Evolutionary conservation across 78 protist species (phyloP).

Genomic region (Bigelowiella natans): DNA sequence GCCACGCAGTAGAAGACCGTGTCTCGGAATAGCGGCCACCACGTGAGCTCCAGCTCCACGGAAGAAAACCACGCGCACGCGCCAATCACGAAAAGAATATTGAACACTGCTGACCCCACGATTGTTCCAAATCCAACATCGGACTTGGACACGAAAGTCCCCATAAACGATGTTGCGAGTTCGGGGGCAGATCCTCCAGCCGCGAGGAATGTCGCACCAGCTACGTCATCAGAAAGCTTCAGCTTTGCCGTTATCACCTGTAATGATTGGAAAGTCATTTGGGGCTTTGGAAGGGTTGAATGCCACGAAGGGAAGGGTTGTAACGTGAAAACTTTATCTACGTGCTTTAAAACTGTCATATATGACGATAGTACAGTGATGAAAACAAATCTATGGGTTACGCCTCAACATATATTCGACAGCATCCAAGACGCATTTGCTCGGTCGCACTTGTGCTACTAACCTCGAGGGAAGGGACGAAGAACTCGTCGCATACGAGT

Average conservation of each 20-base stretch:
- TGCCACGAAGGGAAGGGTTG: too few relatives aligned
- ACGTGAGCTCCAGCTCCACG: neutral
- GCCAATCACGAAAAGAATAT: slow-evolving; percentile 30
- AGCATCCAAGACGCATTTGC: too few relatives aligned
- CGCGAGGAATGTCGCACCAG: slow-evolving; percentile 48
- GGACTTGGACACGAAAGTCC: neutral
- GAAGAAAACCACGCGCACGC: slow-evolving; percentile 7
- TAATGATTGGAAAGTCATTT: too few relatives aligned
- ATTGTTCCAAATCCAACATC: slow-evolving; percentile 35
- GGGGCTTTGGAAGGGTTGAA: too few relatives aligned
- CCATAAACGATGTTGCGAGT: slow-evolving; percentile 28
- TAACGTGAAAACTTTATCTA: too few relatives aligned
- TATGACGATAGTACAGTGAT: too few relatives aligned
- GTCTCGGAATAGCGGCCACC: neutral
- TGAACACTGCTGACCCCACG: slow-evolving; percentile 41
- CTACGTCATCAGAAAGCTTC: slow-evolving; percentile 32
- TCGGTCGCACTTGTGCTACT: too few relatives aligned
- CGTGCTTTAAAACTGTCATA: too few relatives aligned
- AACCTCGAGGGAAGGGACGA: too few relatives aligned
- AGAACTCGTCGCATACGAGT: too few relatives aligned
- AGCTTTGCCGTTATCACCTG: neutral
- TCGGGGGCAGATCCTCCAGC: slow-evolving; percentile 44
- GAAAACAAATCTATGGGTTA: too few relatives aligned
- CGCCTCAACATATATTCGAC: too few relatives aligned
- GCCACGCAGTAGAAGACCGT: neutral